Evolutionary conservation across 495 filamentous ascomycete genomes (phyloP), one percentile per base, ranked within the genome.

Genomic region (Tetracladium setigerum): DNA sequence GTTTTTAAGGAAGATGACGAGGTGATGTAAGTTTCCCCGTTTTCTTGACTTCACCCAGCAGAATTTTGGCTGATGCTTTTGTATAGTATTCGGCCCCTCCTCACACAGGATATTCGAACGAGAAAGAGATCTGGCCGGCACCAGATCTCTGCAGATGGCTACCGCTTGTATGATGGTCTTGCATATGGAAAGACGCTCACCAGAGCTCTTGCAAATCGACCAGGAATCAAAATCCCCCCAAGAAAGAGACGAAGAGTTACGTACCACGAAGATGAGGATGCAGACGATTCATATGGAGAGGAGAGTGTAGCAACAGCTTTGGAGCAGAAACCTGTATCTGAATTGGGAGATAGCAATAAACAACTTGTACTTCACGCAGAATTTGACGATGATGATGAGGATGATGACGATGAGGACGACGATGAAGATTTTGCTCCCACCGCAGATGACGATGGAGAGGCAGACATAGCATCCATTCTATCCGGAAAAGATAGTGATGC

Each of bases 161-260:
- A 74, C 58, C 91, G 89, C 62, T 71, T 98, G 12, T 76, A 94
- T 10, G 92, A 98, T 59, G 92, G 92, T 16, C 74, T 95, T 15
- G 74, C 92, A 1, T 97, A 95, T 60, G 92, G 92, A 6, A 75
- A 84, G 37, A 82, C 83, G 5, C 83, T 73, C 27, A 64, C 88
- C 24, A 77, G 75, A 58, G 59, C 70, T 15, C 67, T 76, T 0
- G 63, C 65, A 14, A 70, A 74, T 44, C 76, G 90, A 49, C 91
- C 92, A 11, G 57, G 73, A 0, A 66, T 95, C 22, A 63, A 71
- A 3, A 91, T 94, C 32, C 89, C 88, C 2, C 81, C 89, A 4
- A 71, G 80, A 44, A 95, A 95, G 63, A 79, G 84, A 44, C 66
- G 68, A 33, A 73, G 81, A 37, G 70, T 86, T 27, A 67, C 55